Evolutionary conservation across 2,329 filamentous ascomycete genomes (phyloP), one percentile per base, ranked within the genome.

Genomic region (Exophiala phaeomuriformis): DNA sequence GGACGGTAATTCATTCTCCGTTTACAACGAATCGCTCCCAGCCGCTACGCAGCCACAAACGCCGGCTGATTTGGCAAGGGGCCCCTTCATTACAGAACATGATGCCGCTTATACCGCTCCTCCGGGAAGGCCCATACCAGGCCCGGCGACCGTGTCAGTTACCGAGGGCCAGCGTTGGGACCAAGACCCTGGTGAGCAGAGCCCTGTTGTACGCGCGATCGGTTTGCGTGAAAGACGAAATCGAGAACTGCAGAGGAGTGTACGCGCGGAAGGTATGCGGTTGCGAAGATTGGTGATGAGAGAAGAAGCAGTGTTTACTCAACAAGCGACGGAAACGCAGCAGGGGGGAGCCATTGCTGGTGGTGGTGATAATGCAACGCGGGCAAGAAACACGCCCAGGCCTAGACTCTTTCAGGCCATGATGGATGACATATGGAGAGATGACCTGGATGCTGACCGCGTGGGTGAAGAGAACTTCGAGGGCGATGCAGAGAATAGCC

Each of bases 381-480:
- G 5, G 10, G 39, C 39, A 28, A 5, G 39, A 41, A 41, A 41
- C 19, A 12, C 12, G 9, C 12, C 39, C 9, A 28, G 39, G 9
- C 12, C 39, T 3, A 28, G 39, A 28, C 12, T 41, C 4, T 41
- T 41, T 10, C 39, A 41, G 39, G 39, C 39, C 39, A 41, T 41
- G 39, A 4, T 41, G n/a, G 39, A 41, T 32, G 50, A 55, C 33
- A 28, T 51, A 10, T 63, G 61, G 61, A 56, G 58, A 32, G 60
- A 62, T 33, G 60, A 62, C 10, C 55, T 62, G 5, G 55, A 62
- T 32, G 61, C 52, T 8, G 61, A 63, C 40, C 47, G 57, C 9
- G 56, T 64, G 19, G 62, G 62, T 29, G 61, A 63, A 27, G 62
- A 64, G 52, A 63, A 62, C 28, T 62, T 58, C 28, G 58, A 60